Conservation (phyloP, 768 basidiomycete species). For the Tremella fuciformis region DNA sequence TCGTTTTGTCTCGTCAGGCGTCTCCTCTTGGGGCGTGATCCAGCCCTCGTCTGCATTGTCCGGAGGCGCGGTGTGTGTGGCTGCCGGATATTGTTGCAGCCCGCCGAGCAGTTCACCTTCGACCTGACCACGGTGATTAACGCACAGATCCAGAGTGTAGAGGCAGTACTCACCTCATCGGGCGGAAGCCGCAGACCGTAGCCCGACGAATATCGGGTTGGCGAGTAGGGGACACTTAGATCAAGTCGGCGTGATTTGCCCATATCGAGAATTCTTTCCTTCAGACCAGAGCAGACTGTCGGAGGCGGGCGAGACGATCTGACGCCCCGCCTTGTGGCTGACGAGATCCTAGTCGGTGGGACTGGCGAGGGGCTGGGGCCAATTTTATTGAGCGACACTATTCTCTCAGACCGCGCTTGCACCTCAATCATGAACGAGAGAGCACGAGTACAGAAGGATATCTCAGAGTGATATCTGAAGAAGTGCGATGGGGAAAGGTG, state of each 20-base stretch:
- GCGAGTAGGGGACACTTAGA: neutral
- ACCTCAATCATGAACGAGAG: no score
- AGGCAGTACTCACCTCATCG: neutral
- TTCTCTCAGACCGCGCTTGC: no score
- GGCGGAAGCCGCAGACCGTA: neutral
- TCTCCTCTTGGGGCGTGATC: slow-evolving; percentile 8
- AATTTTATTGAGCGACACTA: no score
- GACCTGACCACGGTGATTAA: no score
- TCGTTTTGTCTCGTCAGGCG: no score
- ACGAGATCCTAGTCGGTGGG: neutral
- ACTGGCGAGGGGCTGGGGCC: no score
- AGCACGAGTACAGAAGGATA: no score
- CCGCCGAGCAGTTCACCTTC: no score
- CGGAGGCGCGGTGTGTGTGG: slow-evolving; percentile 17
- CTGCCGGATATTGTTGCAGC: slow-evolving; percentile 37
- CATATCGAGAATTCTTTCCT: no score
- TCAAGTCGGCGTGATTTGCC: neutral
- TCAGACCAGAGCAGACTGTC: neutral
- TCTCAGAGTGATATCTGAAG: no score
- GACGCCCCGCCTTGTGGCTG: neutral
- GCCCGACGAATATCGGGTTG: neutral
- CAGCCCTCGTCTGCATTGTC: slow-evolving; percentile 30
- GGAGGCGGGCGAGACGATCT: neutral
- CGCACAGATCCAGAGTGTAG: no score
- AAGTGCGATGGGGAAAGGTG: no score